Evolutionary conservation across 2,329 filamentous ascomycete genomes (phyloP).

Genomic region (Tolypocladium endophyticum): DNA sequence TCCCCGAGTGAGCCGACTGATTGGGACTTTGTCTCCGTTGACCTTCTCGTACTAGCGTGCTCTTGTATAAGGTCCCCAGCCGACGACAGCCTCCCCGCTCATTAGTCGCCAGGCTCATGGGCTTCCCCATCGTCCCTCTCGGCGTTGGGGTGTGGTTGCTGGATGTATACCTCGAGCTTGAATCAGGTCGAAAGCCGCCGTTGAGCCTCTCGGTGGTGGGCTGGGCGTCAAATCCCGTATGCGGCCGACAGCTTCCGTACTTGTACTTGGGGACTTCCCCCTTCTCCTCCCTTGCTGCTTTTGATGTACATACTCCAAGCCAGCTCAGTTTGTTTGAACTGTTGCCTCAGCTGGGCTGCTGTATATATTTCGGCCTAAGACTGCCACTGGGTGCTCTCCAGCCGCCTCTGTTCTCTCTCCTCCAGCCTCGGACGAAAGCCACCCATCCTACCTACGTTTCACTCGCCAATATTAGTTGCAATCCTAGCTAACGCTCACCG

Average conservation of each 20-base stretch:
- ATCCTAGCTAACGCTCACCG: neutral
- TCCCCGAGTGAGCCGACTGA: neutral
- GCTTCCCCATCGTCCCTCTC: constrained; percentile 1
- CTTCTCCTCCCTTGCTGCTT: neutral
- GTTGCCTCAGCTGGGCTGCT: neutral
- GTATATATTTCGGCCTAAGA: neutral
- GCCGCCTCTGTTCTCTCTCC: neutral
- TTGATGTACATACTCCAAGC: neutral
- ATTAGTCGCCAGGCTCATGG: constrained; percentile 2
- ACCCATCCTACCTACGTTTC: neutral
- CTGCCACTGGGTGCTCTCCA: neutral
- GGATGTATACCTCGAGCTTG: neutral
- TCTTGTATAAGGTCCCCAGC: constrained; percentile 2
- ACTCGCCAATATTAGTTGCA: neutral
- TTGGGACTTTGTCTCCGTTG: neutral
- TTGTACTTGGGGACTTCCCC: neutral
- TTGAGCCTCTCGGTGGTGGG: neutral
- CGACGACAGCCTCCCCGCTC: constrained; percentile 2
- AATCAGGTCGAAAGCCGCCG: constrained; percentile 1
- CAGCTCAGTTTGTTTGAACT: neutral
- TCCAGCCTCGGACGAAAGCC: neutral
- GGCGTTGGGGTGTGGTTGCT: neutral
- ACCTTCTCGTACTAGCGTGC: constrained; percentile 1
- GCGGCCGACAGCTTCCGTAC: neutral
- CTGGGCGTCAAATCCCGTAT: neutral